Conservation (phyloP, 1,284 basidiomycete species). For the Ustilago tritici region DNA sequence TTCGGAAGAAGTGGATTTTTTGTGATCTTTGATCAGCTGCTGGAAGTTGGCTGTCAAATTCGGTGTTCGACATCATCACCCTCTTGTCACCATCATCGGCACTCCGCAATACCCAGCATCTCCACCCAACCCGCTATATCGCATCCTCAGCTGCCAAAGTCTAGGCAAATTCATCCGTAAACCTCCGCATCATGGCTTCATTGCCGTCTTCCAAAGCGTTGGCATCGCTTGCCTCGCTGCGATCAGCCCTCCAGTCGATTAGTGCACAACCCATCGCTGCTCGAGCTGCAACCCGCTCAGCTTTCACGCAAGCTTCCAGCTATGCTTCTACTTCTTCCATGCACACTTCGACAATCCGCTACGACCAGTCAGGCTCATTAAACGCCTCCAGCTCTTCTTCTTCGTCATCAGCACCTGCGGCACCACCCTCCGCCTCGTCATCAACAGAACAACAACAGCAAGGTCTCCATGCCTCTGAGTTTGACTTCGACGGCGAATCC, state of each 20-base stretch:
- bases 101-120: neutral
- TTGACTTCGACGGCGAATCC: slow-evolving; percentile 41
- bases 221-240: slow-evolving; percentile 35
- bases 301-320: slow-evolving; percentile 2
- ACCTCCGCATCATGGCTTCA: slow-evolving; percentile 11
- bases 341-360: slow-evolving; percentile 23
- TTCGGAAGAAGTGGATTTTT: slow-evolving; percentile 20
- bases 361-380: slow-evolving; percentile 3
- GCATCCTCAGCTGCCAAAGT: neutral
- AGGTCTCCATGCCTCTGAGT: slow-evolving; percentile 30
- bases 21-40: neutral
- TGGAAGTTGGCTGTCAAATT: neutral
- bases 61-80: slow-evolving; percentile 1
- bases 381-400: slow-evolving; percentile 11
- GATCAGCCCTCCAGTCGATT: slow-evolving; percentile 34
- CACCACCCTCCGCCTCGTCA: slow-evolving; percentile 8
- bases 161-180: neutral
- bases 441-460: slow-evolving; percentile 18
- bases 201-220: slow-evolving; percentile 29
- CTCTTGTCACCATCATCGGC: slow-evolving; percentile 6
- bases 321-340: slow-evolving; percentile 29
- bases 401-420: slow-evolving; percentile 5
- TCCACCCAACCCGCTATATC: neutral
- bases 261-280: slow-evolving; percentile 27
- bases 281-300: slow-evolving; percentile 20